Evolutionary conservation across 148 eudicot species (phyloP), one percentile per base, ranked within the genome.

Genomic region (Arbutus unedo): DNA sequence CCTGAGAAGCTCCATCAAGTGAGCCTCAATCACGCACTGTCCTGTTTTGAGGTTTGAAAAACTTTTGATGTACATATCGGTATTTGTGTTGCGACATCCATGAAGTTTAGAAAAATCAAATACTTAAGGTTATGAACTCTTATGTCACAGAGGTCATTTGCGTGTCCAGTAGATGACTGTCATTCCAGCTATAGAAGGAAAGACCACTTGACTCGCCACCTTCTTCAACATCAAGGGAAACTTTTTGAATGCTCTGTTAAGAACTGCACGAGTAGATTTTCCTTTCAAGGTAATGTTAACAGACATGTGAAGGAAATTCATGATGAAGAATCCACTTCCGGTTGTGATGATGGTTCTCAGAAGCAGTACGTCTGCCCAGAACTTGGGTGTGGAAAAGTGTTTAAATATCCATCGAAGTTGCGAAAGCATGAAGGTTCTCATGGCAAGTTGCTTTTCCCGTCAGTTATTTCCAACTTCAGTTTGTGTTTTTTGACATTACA

Each of bases 1-100:
- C 96, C 97, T 96, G 99, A 86, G 99, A 96, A 96, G 99, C 90
- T 94, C 99, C 95, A 79, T 91, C 97, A 93, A 91, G 99, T 82
- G 87, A 81, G 89, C 93, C 93, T 91, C 91, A 23, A 78, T 87
- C 96, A 92, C 93, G 93, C 90, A n/a, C 81, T 56, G 47, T 60
- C 66, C 41, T 2, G 38, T 74, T 51, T 70, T 67, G 86, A 90
- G 92, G 91, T 90, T 88, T 87, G 91, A 84, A 64, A 71, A n/a
- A 23, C 64, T 79, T 7, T 66, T 79, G 2, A 60, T 78, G 3
- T 80, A 2, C 70, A 0, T 2, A 3, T 8, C 9, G 49, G 4
- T 68, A 41, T 53, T 81, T 81, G 3, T 41, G 50, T 53, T 81
- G 13, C 0, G 8, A 2, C 19, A 18, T 13, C 13, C 47, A 57